Base-by-base conservation (phyloP, 148 eudicot species). In the Cornus kousa region DNA sequence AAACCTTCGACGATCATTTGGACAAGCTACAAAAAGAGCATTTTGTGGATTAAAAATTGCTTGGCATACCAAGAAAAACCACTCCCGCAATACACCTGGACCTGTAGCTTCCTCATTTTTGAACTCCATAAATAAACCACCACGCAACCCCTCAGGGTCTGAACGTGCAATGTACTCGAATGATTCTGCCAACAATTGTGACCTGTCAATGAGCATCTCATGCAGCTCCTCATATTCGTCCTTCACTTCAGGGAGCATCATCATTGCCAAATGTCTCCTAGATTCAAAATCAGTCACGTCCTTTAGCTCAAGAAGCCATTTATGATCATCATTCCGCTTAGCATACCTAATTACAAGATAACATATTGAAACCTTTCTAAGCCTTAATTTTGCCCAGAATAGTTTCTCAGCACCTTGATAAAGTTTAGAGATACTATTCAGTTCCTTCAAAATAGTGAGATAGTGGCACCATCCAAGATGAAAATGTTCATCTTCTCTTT, bases 61-160 rank as follows among this genome's bases (percentile, higher is more conserved):
- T 76, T 91, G 97, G 85, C 89, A 92, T 17, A 93, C 97, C 78
- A 93, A 83, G 79, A 88, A 84, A 85, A 96, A 93, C 99, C 99
- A 93, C 89, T 96, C 99, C 62, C 98, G 82, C 81, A 93, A 79
- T 28, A 96, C 99, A 75, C 98, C 98, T 70, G 97, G 98, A 37
- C 98, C 98, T 5, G 97, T 93, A 80, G 98, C 98, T 73, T 92
- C 95, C 86, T 96, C 99, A 62, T 88, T 86, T 88, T 96, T 93
- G 83, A 96, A 95, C 86, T 91, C 97, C 91, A 96, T 83, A 72
- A 89, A 93, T 71, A 96, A 80, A 64, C 98, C 93, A 66, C 89
- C 78, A 14, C 85, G 97, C 85, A 96, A 73, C 20, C 84, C 80
- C n/a, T 85, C 83, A 13, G 86, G 78, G 4, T 83, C 84, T 48